Conservation (phyloP, 495 filamentous ascomycete genomes). For the Chaetomidium leptoderma region DNA sequence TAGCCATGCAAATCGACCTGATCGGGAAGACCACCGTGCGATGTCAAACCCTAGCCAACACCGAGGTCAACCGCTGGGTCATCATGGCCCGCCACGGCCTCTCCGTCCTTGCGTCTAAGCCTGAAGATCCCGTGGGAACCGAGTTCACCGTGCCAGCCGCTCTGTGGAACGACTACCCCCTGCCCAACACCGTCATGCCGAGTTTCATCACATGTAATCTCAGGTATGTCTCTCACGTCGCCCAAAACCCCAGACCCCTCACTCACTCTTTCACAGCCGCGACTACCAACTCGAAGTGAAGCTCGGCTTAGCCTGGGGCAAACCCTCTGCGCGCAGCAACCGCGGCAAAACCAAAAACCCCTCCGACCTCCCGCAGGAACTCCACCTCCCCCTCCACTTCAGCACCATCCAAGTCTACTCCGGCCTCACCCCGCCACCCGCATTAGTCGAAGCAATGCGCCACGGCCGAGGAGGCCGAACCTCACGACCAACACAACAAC, state of each 20-base stretch:
- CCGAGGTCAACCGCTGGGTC: conserved; percentile 64
- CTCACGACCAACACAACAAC: conserved; percentile 9
- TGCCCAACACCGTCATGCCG: conserved; percentile 82
- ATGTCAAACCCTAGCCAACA: conserved; percentile 64
- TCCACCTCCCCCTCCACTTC: conserved; percentile 72
- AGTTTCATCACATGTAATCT: conserved; percentile 89
- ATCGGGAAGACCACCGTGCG: conserved; percentile 72
- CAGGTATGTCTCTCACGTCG: conserved; percentile 24
- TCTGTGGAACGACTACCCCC: conserved; percentile 62
- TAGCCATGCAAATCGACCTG: conserved; percentile 73
- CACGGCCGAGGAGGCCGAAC: conserved; percentile 9
- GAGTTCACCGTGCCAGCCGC: conserved; percentile 61
- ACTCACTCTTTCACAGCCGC: conserved; percentile 37
- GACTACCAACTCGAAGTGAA: conserved; percentile 78
- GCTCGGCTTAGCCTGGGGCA: conserved; percentile 62
- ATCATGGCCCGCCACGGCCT: conserved; percentile 65
- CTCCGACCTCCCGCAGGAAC: conserved; percentile 55
- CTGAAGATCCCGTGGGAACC: conserved; percentile 56
- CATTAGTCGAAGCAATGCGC: conserved; percentile 65
- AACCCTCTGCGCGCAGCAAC: conserved; percentile 15
- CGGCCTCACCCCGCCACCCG: conserved; percentile 79
- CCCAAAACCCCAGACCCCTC: background rate
- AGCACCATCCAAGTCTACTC: conserved; percentile 72
- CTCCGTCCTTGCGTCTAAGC: conserved; percentile 53
- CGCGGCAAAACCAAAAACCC: conserved; percentile 16